Evolutionary conservation across 306 rosid genomes (phyloP), one percentile per base, ranked within the genome.

Genomic region (Rosa persica): DNA sequence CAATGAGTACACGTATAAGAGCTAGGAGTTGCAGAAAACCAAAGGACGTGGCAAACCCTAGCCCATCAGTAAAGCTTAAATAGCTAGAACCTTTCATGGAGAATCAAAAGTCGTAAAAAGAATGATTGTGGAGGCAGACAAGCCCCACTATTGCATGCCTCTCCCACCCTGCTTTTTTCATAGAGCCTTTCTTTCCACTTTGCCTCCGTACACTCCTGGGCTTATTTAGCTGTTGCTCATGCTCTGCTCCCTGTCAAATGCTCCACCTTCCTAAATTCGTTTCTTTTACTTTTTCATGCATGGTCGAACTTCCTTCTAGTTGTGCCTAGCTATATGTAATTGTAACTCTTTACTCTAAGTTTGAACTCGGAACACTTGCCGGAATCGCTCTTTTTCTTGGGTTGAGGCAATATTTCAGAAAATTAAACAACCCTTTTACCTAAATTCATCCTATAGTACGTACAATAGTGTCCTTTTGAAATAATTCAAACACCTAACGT

Each of bases 91-190:
- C 60, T 80, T 86, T 71, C 23, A 67, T 27, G 58, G 66, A 76
- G 85, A 86, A 86, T 84, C 44, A 61, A 75, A 79, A 70, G 80
- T 76, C 71, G 39, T 9, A 76, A 82, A 83, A 78, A 68, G 72
- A 80, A 81, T 78, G 77, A 88, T 80, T 80, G 82, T 80, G 81
- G 83, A 84, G 81, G 87, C 83, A 82, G 79, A 81, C 78, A 82
- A 86, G 42, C 55, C 79, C 86, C 77, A 77, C 84, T 48, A 1
- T 38, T 64, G 47, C 46, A 27, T 62, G 67, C 54, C 23, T 4
- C 39, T 9, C 0, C 20, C 42, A 23, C 34, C 40, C 30, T 17
- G 2, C 66, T 15, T 58, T 82, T 19, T 51, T 20, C 27, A 27
- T 55, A 13, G 3, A 13, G 42, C 76, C 66, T 67, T 23, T 46